Base-by-base conservation (phyloP, 2,329 filamentous ascomycete genomes). In the Microsporum canis region DNA sequence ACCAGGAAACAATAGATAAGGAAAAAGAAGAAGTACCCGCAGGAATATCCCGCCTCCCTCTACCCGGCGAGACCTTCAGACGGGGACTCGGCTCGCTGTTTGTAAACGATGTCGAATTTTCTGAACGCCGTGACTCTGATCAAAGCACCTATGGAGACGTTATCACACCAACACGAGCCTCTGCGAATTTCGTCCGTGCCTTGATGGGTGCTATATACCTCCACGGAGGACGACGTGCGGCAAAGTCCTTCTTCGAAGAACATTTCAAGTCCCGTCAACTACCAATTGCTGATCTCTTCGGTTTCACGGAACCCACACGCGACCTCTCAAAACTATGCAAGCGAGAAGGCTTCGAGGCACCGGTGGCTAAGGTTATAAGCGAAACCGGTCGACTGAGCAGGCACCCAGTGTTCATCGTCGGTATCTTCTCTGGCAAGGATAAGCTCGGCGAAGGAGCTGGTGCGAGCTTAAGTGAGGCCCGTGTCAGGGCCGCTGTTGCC, bases 371-470 rank as follows among this genome's bases (percentile, higher is more conserved):
- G 61, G 82, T 99, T 60, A 82, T 96, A 68, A 89, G 86, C 68
- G 94, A 99, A 79, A 97, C 94, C 2, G 94, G 94, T 72, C 85
- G 94, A 62, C 74, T 82, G 67, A 94, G 88, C 69, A 84, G 88
- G 72, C 88, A 88, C 62, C 92, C 94, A 14, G 94, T 99, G 14
- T 97, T 87, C 70, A 85, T 96, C 34, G 91, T 99, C 12, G 94
- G 92, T 62, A 91, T 99, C 64, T 99, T 88, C 78, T 95, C 88
- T 66, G 94, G 92, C 58, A 80, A 81, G 63, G 91, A 99, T 72
- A 92, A 94, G 81, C 80, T 99, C 47, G 94, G 92, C 61, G 92
- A 99, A 77, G 94, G 86, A n/a, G 82, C 86, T 23, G 94, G 88
- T 29, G 78, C 87, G 57, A 91, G 83, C 73, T 78, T 97, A 61